Base-by-base conservation (phyloP, 768 basidiomycete species). In the Serendipita sp. region DNA sequence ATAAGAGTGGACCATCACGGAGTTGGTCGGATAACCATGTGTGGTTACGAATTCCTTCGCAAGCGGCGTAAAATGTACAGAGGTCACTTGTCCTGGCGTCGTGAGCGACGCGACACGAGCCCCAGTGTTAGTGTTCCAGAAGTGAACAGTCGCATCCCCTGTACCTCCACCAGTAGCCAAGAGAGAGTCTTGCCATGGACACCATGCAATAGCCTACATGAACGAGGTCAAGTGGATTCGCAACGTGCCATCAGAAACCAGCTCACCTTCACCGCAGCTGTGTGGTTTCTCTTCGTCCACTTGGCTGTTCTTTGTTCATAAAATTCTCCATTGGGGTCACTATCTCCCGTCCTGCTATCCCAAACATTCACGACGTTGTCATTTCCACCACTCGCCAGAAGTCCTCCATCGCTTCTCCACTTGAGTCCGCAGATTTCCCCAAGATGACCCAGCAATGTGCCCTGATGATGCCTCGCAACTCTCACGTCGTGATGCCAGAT, bases 401-500 rank as follows among this genome's bases (percentile, higher is more conserved):
- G 76, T 72, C 92, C 87, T 0, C 93, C 91, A 68, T 94, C 94
- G 1, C 78, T 71, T 52, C 93, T 78, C 93, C 93, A 98, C 64
- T 84, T 85, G 62, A 98, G 71, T 2, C 94, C 92, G 71, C 94
- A 97, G 11, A 96, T 90, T 72, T 97, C 95, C 0, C 90, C 92
- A 0, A 82, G 84, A 69, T 99, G 95, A 0, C 94, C 94, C 1
- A 86, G 75, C 23, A 99, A 76, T 67, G 96, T 91, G 75, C 88
- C 87, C 23, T 94, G 89, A 71, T 93, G 88, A 74, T 99, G 92
- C 33, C 83, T 76, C 3, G 85, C 83, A 5, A 95, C 76, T 2
- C 96, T 81, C 0, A 99, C 94, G 71, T 99, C 96, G 69, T 95
- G 92, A 73, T 97, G 92, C 80, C 90, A 90, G 69, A 99, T 96